These are phyloP conservation scores for Trichocomaceae sp. DNA, from an alignment of 2,329 filamentous ascomycete genomes.

Conservation along the genomic window DNA sequence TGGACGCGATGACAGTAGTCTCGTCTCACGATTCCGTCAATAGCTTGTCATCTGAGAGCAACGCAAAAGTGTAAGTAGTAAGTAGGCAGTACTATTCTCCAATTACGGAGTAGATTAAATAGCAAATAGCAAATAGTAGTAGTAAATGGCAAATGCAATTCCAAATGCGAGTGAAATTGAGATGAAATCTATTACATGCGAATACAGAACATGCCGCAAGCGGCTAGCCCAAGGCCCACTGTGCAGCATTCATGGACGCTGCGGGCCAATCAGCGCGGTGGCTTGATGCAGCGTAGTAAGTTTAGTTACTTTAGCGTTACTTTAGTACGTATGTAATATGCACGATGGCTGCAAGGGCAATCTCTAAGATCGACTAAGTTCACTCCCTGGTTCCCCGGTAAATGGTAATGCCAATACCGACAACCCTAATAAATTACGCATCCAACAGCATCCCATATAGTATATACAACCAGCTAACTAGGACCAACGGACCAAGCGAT, in stretches of 20 bases:
- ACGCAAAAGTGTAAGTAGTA: background rate
- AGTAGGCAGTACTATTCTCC: too few relatives aligned
- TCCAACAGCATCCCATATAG: background rate
- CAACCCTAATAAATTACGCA: background rate
- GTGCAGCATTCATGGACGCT: background rate
- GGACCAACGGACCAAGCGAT: too few relatives aligned
- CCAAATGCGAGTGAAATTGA: background rate
- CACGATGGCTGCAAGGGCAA: background rate
- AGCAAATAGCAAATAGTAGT: too few relatives aligned
- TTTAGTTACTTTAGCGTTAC: too few relatives aligned
- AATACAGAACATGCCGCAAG: background rate
- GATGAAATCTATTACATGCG: background rate
- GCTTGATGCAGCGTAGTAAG: background rate
- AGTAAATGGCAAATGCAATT: background rate
- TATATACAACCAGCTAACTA: background rate
- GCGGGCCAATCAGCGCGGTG: background rate
- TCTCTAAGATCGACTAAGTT: background rate
- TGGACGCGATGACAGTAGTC: conserved; percentile 2
- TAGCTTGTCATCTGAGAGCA: background rate
- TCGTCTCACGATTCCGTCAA: background rate
- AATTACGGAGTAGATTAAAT: too few relatives aligned
- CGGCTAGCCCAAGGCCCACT: background rate
- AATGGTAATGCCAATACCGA: background rate
- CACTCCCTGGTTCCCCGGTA: background rate
- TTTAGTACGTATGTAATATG: background rate